Conservation (phyloP, 2,329 filamentous ascomycete species). For the Beauveria brongniartii region DNA sequence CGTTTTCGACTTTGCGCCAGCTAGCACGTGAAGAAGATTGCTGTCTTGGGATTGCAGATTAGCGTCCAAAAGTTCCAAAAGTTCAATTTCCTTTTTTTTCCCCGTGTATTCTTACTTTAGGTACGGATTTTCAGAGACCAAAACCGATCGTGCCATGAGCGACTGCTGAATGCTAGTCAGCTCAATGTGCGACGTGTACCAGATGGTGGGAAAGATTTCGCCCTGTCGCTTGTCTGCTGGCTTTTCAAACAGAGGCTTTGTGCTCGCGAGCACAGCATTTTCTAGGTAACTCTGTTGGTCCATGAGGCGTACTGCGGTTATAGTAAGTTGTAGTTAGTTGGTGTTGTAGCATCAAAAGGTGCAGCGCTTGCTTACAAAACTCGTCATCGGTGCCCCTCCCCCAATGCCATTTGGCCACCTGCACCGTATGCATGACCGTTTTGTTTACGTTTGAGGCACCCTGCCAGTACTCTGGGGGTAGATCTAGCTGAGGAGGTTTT, state of each 20-base stretch:
- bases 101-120: slow-evolving; percentile 21
- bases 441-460: slow-evolving; percentile 30
- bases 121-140: slow-evolving; percentile 31
- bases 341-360: neutral
- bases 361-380: slow-evolving; percentile 24
- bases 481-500: slow-evolving; percentile 29
- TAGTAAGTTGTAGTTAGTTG: neutral
- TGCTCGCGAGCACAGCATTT: slow-evolving; percentile 22
- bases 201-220: slow-evolving; percentile 32
- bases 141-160: slow-evolving; percentile 31
- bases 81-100: too few species aligned
- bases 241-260: slow-evolving; percentile 27
- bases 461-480: slow-evolving; percentile 26
- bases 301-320: slow-evolving; percentile 24
- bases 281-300: slow-evolving; percentile 29
- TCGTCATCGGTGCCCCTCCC: slow-evolving; percentile 27
- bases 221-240: slow-evolving; percentile 28
- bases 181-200: slow-evolving; percentile 31
- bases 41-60: slow-evolving; percentile 15
- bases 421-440: slow-evolving; percentile 33
- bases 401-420: slow-evolving; percentile 34
- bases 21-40: slow-evolving; percentile 21
- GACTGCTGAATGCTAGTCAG: slow-evolving; percentile 33
- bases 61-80: neutral
- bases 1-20: slow-evolving; percentile 30